Evolutionary conservation across 2,329 filamentous ascomycete species (phyloP), one percentile per base, ranked within the genome.

Genomic region (Claviceps sp.): DNA sequence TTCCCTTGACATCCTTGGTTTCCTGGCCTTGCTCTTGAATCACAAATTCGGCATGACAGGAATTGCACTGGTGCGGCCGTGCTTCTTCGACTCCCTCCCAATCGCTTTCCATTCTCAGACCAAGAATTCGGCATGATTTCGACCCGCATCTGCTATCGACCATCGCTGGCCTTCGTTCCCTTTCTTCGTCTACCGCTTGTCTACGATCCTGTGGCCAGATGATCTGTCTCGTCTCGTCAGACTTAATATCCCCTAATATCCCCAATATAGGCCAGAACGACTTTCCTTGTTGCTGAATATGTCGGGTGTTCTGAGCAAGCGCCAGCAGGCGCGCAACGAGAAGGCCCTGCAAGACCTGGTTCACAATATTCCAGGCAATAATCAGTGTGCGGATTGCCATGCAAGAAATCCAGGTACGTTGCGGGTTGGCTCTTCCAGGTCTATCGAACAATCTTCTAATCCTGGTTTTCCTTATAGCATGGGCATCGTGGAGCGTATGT

Each of bases 281-380:
- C 22, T 22, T 3, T 40, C 16, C 39, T 24, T 24, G 19, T 22
- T 22, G 47, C 26, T 51, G 56, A 56, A 47, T 58, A 93, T 90
- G 87, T 78, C 87, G 52, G 77, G 79, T 52, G 76, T 81, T 45
- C 75, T 94, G 67, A 95, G 84, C 76, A 98, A 97, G 78, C 89
- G 93, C 71, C 89, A 96, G 73, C 91, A 96, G 77, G 89, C 87
- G 75, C 90, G 93, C 71, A 96, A 98, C 70, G 93, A 98, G 74
- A 88, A 88, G 66, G 75, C 81, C 52, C 76, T 98, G 59, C 89
- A 96, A 64, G 91, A 97, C 47, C 80, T 98, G 57, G 84, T 97
- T 59, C 86, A 86, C 59, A 81, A 75, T 40, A 61, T 95, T 10
- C 80, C 89, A 8, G 93, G 93, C 54, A 98, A 98, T 73, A 89